These are phyloP conservation scores for Trichopus zeylanicus DNA, from an alignment of 116 monocot species.

Conservation along the genomic window DNA sequence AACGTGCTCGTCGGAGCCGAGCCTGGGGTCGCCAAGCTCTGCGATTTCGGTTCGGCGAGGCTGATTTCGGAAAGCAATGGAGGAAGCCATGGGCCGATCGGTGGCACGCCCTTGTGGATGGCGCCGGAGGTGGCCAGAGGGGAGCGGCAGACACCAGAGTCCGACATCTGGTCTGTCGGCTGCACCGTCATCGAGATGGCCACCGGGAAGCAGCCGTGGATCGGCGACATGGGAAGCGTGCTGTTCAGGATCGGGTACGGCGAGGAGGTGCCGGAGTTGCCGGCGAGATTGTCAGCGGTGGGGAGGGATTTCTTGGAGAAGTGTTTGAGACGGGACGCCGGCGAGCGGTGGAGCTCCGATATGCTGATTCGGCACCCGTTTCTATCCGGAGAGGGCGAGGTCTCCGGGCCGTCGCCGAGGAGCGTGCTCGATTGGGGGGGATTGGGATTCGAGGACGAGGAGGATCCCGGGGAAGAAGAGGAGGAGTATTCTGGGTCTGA, in stretches of 20 bases:
- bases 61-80: neutral
- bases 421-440: conserved; percentile 31
- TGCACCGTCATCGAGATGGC: conserved; percentile 52
- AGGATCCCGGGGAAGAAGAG: neutral
- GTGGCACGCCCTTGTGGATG: conserved; percentile 65
- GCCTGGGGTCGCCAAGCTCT: conserved; percentile 27
- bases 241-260: conserved; percentile 30
- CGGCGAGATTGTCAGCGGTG: conserved; percentile 13
- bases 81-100: neutral
- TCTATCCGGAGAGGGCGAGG: conserved; percentile 1
- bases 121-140: conserved; percentile 66
- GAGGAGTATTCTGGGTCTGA: neutral
- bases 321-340: conserved; percentile 28
- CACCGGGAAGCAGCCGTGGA: conserved; percentile 25
- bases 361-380: conserved; percentile 28
- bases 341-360: conserved; percentile 37
- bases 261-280: conserved; percentile 21
- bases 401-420: conserved; percentile 25
- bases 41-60: conserved; percentile 46
- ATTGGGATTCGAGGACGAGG: conserved; percentile 19
- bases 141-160: conserved; percentile 22
- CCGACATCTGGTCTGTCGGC: conserved; percentile 58
- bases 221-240: conserved; percentile 3
- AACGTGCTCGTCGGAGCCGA: conserved; percentile 33
- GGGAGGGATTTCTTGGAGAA: conserved; percentile 37